Conservation (phyloP, 495 filamentous ascomycete genomes). For the Gamarada debralockiae region DNA sequence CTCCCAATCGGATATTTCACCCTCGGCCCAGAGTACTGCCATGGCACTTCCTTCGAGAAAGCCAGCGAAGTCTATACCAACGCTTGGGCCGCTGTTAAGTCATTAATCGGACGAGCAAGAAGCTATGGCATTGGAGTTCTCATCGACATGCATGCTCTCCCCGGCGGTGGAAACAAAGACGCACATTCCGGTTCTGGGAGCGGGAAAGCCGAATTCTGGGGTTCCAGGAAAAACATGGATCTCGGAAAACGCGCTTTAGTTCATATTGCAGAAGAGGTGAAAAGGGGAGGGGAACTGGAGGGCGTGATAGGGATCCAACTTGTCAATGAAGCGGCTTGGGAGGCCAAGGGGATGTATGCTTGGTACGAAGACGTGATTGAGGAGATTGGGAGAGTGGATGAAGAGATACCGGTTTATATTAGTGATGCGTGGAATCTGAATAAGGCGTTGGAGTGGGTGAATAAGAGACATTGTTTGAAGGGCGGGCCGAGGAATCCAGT, state of each 20-base stretch:
- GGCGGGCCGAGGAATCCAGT: conserved; percentile 33
- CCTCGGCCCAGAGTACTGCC: conserved; percentile 41
- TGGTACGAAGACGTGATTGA: conserved; percentile 49
- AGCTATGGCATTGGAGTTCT: conserved; percentile 45
- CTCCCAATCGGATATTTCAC: conserved; percentile 55
- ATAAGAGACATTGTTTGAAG: conserved; percentile 10
- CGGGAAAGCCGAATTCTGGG: conserved; percentile 42
- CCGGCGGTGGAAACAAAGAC: conserved; percentile 47
- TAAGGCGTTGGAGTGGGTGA: conserved; percentile 34
- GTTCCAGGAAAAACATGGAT: conserved; percentile 27
- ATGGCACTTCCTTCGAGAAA: conserved; percentile 43
- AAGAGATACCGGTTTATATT: conserved; percentile 47
- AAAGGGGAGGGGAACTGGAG: conserved; percentile 27
- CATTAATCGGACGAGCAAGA: conserved; percentile 35
- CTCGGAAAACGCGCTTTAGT: conserved; percentile 35
- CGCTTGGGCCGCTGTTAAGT: conserved; percentile 42
- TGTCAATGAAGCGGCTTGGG: conserved; percentile 46
- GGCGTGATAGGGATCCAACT: conserved; percentile 46
- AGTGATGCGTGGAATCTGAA: conserved; percentile 49
- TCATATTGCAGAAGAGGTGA: conserved; percentile 41
- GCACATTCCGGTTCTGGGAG: conserved; percentile 47
- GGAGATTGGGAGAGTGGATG: conserved; percentile 37
- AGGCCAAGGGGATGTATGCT: conserved; percentile 42
- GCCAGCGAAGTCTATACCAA: conserved; percentile 39
- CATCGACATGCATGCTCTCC: conserved; percentile 51